These are phyloP conservation scores for Rickenella mellea DNA, from an alignment of 768 basidiomycete genomes.

Conservation along the genomic window DNA sequence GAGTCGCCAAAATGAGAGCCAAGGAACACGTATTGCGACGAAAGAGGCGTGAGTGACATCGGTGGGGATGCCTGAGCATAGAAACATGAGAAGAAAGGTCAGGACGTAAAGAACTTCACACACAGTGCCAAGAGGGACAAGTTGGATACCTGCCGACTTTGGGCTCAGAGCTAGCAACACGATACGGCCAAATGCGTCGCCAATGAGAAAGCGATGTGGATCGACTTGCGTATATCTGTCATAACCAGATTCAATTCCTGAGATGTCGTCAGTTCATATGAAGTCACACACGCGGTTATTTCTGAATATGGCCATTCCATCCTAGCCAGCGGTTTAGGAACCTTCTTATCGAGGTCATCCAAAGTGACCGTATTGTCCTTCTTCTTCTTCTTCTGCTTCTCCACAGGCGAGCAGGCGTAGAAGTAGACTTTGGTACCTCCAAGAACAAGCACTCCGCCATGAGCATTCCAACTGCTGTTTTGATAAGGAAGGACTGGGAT, in stretches of 20 bases:
- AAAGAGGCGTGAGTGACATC: conserved; percentile 62
- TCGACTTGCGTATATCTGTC: conserved; percentile 25
- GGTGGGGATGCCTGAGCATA: conserved; percentile 54
- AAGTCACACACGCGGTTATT: conserved; percentile 49
- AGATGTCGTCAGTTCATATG: conserved; percentile 1
- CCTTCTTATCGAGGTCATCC: conserved; percentile 47
- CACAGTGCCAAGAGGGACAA: conserved; percentile 70
- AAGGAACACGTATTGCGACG: conserved; percentile 60
- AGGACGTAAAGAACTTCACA: conserved; percentile 9
- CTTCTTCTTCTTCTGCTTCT: conserved; percentile 41
- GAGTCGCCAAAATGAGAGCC: conserved; percentile 81
- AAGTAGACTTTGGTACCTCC: conserved; percentile 59
- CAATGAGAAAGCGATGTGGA: conserved; percentile 43
- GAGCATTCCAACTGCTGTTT: conserved; percentile 17
- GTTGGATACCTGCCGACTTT: conserved; percentile 31
- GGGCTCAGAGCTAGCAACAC: conserved; percentile 48
- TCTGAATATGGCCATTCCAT: conserved; percentile 74
- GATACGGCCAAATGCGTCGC: conserved; percentile 66
- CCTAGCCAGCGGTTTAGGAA: conserved; percentile 28
- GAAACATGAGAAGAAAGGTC: not conserved
- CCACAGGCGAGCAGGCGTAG: conserved; percentile 43
- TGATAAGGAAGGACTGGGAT: conserved; percentile 19
- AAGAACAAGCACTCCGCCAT: conserved; percentile 64
- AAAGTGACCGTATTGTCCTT: conserved; percentile 33
- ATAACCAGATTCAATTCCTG: not conserved